Evolutionary conservation across 805 yeast genomes (phyloP).

Genomic region (Saturnispora dispora): DNA sequence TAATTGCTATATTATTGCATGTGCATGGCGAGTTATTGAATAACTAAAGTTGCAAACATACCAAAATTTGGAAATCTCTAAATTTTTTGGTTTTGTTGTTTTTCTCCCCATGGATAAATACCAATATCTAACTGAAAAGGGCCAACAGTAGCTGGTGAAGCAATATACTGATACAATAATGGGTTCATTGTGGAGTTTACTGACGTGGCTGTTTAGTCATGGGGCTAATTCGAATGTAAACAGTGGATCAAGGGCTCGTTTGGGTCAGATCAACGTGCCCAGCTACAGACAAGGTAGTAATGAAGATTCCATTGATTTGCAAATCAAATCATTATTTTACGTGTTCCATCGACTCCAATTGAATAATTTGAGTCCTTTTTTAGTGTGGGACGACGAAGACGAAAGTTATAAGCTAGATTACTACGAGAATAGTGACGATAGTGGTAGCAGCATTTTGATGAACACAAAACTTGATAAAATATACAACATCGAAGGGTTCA

Average conservation of each 20-base stretch:
- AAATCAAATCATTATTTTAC: slow-evolving; percentile 49
- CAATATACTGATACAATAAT: background rate
- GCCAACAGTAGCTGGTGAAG: background rate
- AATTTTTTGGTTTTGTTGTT: background rate
- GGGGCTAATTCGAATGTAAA: background rate
- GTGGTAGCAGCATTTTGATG: slow-evolving; percentile 8
- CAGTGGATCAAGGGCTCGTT: slow-evolving; percentile 3
- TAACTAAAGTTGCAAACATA: background rate
- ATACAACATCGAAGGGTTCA: slow-evolving; percentile 42
- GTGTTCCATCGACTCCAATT: slow-evolving; percentile 32
- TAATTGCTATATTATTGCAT: no score
- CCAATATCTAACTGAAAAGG: background rate
- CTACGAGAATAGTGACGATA: background rate
- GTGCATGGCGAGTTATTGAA: background rate
- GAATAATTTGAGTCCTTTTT: slow-evolving; percentile 28
- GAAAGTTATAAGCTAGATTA: slow-evolving; percentile 11
- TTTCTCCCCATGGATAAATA: background rate
- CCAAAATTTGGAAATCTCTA: no score
- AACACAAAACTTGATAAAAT: slow-evolving; percentile 42
- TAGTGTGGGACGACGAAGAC: slow-evolving; percentile 20
- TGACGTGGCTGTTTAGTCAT: background rate
- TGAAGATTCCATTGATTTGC: slow-evolving; percentile 54
- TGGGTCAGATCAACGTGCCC: slow-evolving; percentile 37
- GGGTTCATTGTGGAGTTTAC: background rate
- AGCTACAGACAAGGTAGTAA: slow-evolving; percentile 35